phyloP scores from a whole-genome alignment of 139 green algal species.

The Penium margaritaceum region DNA sequence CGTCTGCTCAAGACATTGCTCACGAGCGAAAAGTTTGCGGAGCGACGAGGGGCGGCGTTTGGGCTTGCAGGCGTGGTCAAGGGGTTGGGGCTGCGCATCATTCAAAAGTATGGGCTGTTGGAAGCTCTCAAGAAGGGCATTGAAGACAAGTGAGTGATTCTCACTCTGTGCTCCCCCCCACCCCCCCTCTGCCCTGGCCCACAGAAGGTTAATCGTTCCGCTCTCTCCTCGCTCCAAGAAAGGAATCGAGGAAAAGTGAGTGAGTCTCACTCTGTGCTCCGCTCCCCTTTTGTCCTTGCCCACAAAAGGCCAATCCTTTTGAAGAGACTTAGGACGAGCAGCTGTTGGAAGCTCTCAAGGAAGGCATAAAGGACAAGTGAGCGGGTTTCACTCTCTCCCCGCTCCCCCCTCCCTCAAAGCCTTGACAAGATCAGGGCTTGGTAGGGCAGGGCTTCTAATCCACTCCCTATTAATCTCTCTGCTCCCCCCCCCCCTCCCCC shows the following conservation, averaged over 20 bases:
- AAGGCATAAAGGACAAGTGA: too few relatives aligned
- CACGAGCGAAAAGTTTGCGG: slow-evolving; percentile 27
- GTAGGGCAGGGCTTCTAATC: too few relatives aligned
- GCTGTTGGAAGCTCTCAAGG: too few relatives aligned
- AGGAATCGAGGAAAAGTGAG: neutral
- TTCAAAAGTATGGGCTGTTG: slow-evolving; percentile 82
- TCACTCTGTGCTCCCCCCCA: slow-evolving; percentile 84
- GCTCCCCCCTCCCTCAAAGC: too few relatives aligned
- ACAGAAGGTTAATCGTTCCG: slow-evolving; percentile 51
- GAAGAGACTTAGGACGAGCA: neutral
- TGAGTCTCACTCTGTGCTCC: slow-evolving; percentile 71
- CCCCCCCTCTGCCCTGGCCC: slow-evolving; percentile 86
- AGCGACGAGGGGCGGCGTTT: slow-evolving; percentile 78
- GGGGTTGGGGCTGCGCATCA: slow-evolving; percentile 73
- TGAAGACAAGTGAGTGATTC: slow-evolving; percentile 40
- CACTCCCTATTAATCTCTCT: too few relatives aligned
- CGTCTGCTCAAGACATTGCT: too few relatives aligned
- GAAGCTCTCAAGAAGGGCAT: slow-evolving; percentile 68
- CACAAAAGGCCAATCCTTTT: slow-evolving; percentile 52
- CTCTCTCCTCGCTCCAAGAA: too few relatives aligned
- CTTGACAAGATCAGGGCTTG: too few relatives aligned
- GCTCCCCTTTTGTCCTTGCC: slow-evolving; percentile 87
- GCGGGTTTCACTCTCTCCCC: too few relatives aligned
- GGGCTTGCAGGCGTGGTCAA: slow-evolving; percentile 84
- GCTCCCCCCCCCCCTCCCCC: too few relatives aligned